A percentile compares a stretch with the other conserved stretches of the same genome.
Evolutionary conservation across 1,284 basidiomycete species (phyloP).

Genomic region (Ustilago lituana): DNA sequence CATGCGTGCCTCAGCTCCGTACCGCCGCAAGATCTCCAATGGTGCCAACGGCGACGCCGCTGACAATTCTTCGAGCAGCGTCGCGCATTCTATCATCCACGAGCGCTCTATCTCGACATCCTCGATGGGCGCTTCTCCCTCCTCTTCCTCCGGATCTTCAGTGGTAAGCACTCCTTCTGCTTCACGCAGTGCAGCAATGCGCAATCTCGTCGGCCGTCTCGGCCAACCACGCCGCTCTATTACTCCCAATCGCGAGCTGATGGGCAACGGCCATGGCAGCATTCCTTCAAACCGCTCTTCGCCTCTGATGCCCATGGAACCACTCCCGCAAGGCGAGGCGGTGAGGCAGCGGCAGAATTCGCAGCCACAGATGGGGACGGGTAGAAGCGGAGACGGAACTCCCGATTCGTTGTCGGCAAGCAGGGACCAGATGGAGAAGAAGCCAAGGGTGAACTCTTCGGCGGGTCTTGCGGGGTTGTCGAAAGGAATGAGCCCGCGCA

Average conservation of each 20-base stretch:
- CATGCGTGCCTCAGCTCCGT: slow-evolving; percentile 38
- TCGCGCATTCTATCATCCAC: slow-evolving; percentile 36
- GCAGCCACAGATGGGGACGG: slow-evolving; percentile 27
- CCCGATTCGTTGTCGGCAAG: slow-evolving; percentile 7
- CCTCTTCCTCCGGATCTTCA: slow-evolving; percentile 14
- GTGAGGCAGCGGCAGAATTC: slow-evolving; percentile 32
- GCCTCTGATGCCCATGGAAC: slow-evolving; percentile 32
- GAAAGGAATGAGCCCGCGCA: slow-evolving; percentile 23
- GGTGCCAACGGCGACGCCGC: slow-evolving; percentile 20
- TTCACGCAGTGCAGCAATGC: slow-evolving; percentile 35
- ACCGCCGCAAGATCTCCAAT: slow-evolving; percentile 44
- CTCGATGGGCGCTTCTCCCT: slow-evolving; percentile 12
- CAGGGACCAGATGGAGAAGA: slow-evolving; percentile 10
- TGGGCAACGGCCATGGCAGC: slow-evolving; percentile 7
- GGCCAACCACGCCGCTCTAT: slow-evolving; percentile 36
- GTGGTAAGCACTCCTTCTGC: slow-evolving; percentile 10
- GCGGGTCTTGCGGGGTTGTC: slow-evolving; percentile 6
- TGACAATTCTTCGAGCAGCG: slow-evolving; percentile 17
- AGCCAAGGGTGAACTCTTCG: neutral
- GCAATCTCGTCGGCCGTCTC: slow-evolving; percentile 30
- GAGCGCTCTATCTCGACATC: slow-evolving; percentile 32
- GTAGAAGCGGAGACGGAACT: neutral
- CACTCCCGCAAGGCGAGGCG: slow-evolving; percentile 20
- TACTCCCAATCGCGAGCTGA: slow-evolving; percentile 36
- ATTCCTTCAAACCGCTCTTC: slow-evolving; percentile 16